Base-by-base conservation (phyloP, 495 filamentous ascomycete genomes). In the Daldinia loculata region DNA sequence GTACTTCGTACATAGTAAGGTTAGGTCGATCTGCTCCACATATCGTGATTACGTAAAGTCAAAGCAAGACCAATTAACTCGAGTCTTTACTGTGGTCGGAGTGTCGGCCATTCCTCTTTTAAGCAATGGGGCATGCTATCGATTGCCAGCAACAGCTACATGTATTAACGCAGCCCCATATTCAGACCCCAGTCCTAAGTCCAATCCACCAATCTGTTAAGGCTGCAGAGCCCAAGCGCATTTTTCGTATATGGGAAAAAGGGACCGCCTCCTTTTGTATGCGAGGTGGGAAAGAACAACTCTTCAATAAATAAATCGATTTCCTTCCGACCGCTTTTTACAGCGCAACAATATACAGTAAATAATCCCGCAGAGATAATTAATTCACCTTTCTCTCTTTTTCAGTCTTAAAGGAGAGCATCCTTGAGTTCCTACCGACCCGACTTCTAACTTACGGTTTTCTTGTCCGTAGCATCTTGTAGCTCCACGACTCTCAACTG, bases 221-320 rank as follows among this genome's bases (percentile, higher is more conserved):
- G 70, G 69, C 65, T 68, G 50, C 64, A 22, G 55, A 61, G 58
- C 59, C 60, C 30, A 72, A 72, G 70, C 61, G 65, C 70, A 72
- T 72, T 68, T 71, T 67, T 64, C 55, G 55, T 57, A 51, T 53
- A 52, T 58, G 41, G 45, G 58, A 48, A 67, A 67, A 67, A 53
- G 59, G 50, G 56, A 69, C 66, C 66, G 52, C 66, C 70, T 73
- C 70, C 70, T 73, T 69, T 73, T 66, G 66, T 53, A 66, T 56
- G 61, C 43, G 34, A 66, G 51, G 62, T 51, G 43, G 61, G 50
- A 66, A 64, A 63, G 69, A 71, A 51, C 64, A 67, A 64, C 61
- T 61, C 55, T 62, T 52, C 19, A 61, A 60, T 61, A 61, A 48
- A n/a, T 64, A 7, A 32, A 53, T 62, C 57, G n/a, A n/a, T 57